These are phyloP conservation scores for Micractinium conductrix DNA, from an alignment of 139 green algal genomes.

Conservation along the genomic window DNA sequence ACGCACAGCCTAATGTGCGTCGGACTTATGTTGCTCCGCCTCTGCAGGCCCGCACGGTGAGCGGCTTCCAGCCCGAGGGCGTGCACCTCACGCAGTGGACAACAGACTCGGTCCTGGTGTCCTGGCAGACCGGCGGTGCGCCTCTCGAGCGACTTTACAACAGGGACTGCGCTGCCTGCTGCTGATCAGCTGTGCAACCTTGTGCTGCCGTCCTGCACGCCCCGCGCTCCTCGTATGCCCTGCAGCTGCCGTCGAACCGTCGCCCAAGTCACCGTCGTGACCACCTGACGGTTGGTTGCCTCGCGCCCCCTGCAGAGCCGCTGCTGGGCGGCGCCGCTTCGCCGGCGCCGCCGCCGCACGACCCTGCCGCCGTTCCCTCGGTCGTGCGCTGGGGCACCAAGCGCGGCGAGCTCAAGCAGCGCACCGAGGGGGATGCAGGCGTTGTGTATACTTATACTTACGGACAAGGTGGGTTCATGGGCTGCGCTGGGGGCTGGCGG, in stretches of 20 bases:
- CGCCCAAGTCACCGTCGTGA: background rate
- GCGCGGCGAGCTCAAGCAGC: background rate
- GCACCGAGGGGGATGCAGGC: background rate
- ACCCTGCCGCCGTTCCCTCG: background rate
- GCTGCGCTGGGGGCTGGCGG: too few species aligned
- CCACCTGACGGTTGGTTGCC: background rate
- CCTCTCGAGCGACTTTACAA: background rate
- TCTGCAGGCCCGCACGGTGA: slow-evolving; percentile 15
- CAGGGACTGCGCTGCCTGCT: background rate
- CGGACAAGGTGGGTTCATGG: background rate
- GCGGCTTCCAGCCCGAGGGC: slow-evolving; percentile 10
- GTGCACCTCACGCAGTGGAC: slow-evolving; percentile 15
- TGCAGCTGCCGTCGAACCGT: background rate
- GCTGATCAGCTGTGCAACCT: background rate
- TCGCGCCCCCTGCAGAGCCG: background rate
- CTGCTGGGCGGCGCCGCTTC: background rate
- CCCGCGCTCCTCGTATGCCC: too few species aligned
- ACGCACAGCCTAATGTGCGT: too few species aligned
- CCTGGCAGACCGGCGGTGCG: slow-evolving; percentile 21
- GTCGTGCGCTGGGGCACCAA: background rate
- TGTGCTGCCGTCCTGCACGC: too few species aligned
- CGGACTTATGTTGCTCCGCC: too few species aligned
- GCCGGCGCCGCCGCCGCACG: background rate
- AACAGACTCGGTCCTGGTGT: background rate
- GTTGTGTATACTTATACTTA: background rate